Conservation (phyloP, 2,329 filamentous ascomycete species). For the Ambrosiella cleistominuta region DNA sequence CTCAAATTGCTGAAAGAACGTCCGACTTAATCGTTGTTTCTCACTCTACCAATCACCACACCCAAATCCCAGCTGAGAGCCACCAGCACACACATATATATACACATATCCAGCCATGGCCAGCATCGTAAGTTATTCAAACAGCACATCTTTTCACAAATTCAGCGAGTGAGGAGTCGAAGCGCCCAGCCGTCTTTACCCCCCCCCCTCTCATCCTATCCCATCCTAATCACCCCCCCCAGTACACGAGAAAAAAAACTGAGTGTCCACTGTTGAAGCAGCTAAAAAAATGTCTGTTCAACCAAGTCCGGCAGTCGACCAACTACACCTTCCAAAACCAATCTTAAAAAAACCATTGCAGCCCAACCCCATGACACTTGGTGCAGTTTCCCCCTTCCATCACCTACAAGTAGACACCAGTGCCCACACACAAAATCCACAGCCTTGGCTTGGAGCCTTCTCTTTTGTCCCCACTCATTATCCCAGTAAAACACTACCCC, state of each 20-base stretch:
- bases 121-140: not conserved
- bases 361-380: not conserved
- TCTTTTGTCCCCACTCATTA: conserved; percentile 2
- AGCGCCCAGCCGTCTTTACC: not conserved
- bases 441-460: conserved; percentile 5
- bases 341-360: not conserved
- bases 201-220: not conserved
- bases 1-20: not conserved
- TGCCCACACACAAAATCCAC: not conserved
- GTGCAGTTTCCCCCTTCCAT: not conserved
- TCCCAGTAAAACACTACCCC: not conserved
- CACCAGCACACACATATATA: not conserved
- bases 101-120: not conserved
- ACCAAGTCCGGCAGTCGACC: not conserved
- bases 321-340: not conserved
- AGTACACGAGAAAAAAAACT: not conserved
- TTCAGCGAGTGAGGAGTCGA: not conserved
- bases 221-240: not conserved
- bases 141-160: not conserved
- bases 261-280: not conserved
- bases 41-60: not conserved
- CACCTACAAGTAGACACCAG: not conserved
- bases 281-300: not conserved
- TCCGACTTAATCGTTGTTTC: no score
- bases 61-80: not conserved